Conservation (phyloP, 2,329 filamentous ascomycete species). For the Aciculosporium take region DNA sequence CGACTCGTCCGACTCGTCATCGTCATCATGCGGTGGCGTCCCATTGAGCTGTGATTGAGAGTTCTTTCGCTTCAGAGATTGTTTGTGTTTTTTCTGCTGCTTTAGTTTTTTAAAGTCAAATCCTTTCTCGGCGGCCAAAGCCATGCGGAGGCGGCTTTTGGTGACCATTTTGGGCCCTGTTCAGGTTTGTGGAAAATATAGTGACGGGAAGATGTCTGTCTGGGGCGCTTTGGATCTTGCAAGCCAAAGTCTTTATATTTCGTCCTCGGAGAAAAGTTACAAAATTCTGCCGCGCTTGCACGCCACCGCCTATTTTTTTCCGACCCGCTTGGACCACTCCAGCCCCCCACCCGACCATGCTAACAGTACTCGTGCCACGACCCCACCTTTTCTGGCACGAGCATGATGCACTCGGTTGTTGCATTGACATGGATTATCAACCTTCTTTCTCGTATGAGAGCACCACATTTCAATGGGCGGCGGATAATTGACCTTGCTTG, state of each 20-base stretch:
- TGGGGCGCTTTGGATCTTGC: background rate
- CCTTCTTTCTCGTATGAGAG: too few relatives aligned
- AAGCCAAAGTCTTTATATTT: constrained; percentile 4
- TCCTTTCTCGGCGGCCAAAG: constrained; percentile 40
- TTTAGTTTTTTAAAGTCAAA: constrained; percentile 38
- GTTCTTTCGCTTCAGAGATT: constrained; percentile 25
- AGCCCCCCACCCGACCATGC: too few relatives aligned
- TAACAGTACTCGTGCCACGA: too few relatives aligned
- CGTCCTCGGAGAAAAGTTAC: constrained; percentile 4
- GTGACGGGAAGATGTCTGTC: background rate
- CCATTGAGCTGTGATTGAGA: constrained; percentile 11
- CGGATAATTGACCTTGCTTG: too few relatives aligned
- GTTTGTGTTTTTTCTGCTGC: constrained; percentile 33
- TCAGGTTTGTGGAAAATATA: background rate
- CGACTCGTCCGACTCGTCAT: background rate
- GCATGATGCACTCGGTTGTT: too few relatives aligned
- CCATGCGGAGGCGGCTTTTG: constrained; percentile 37
- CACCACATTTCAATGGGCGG: too few relatives aligned
- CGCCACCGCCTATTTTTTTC: constrained; percentile 1
- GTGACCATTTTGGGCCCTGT: constrained; percentile 21
- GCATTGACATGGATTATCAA: too few relatives aligned
- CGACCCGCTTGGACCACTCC: background rate
- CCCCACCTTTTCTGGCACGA: too few relatives aligned
- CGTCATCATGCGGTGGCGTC: constrained; percentile 6
- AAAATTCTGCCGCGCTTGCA: constrained; percentile 5